A percentile compares a stretch with the other conserved stretches of the same genome.
These are phyloP conservation scores for Mucor saturninus DNA, from an alignment of 371 early-diverging fungal genomes.

Conservation along the genomic window DNA sequence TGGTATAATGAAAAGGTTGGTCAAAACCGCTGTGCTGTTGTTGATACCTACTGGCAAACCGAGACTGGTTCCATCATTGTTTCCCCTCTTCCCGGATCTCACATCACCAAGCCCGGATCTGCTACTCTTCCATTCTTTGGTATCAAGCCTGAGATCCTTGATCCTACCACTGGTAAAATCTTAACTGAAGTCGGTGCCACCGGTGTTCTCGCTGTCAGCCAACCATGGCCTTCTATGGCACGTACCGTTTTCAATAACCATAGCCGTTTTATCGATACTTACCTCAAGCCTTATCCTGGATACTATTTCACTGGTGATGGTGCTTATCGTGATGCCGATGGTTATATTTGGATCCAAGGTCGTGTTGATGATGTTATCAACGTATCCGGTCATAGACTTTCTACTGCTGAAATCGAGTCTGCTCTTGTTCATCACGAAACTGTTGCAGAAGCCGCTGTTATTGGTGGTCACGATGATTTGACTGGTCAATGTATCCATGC, in stretches of 20 bases:
- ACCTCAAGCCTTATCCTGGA: slow-evolving; percentile 84
- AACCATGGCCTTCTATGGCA: slow-evolving; percentile 96
- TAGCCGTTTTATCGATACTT: slow-evolving; percentile 87
- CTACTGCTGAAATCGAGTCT: slow-evolving; percentile 95
- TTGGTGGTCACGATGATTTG: slow-evolving; percentile 90
- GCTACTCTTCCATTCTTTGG: slow-evolving; percentile 98
- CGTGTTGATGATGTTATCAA: slow-evolving; percentile 98
- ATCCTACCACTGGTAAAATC: slow-evolving; percentile 78
- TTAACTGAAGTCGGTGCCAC: slow-evolving; percentile 76
- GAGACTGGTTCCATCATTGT: slow-evolving; percentile 96
- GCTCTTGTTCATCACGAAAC: slow-evolving; percentile 77
- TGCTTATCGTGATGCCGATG: slow-evolving; percentile 86
- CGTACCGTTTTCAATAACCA: slow-evolving; percentile 91
- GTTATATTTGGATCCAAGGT: slow-evolving; percentile 95
- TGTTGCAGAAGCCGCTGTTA: slow-evolving; percentile 96
- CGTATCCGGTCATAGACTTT: slow-evolving; percentile 95
- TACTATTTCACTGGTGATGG: slow-evolving; percentile 93
- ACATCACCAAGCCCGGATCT: slow-evolving; percentile 90
- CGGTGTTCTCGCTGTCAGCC: slow-evolving; percentile 87
- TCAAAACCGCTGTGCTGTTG: slow-evolving; percentile 80
- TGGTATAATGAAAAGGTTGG: slow-evolving; percentile 95
- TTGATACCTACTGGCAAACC: slow-evolving; percentile 97
- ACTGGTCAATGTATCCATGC: slow-evolving; percentile 87
- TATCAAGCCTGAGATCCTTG: slow-evolving; percentile 86
- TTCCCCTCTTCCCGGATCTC: slow-evolving; percentile 88